Percentiles rank a stretch among this genome's conserved stretches.
Evolutionary conservation across 352 stramenopile species (phyloP).

Genomic region (Pythium brassicae): DNA sequence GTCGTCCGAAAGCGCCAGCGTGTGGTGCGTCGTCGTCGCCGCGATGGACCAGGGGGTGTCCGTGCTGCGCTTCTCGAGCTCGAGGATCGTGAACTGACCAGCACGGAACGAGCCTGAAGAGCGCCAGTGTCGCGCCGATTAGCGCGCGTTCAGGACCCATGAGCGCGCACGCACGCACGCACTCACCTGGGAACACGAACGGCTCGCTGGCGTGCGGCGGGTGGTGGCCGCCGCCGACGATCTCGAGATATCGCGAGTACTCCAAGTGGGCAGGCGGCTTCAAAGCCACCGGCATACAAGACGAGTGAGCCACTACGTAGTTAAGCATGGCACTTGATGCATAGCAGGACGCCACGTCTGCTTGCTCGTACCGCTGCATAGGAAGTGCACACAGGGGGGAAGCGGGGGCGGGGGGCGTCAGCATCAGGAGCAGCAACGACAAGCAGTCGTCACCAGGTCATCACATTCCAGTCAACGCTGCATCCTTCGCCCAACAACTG

Average conservation of each 20-base stretch:
- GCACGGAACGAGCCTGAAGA: conserved; percentile 49
- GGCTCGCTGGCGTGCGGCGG: conserved; percentile 33
- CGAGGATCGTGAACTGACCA: conserved; percentile 73
- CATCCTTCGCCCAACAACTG: background rate
- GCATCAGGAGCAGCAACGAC: no score
- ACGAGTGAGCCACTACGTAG: no score
- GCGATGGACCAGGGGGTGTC: conserved; percentile 51
- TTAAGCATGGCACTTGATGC: no score
- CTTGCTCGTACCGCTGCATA: no score
- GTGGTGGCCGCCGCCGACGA: conserved; percentile 54
- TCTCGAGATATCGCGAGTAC: conserved; percentile 33
- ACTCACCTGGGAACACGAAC: conserved; percentile 57
- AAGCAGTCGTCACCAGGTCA: no score
- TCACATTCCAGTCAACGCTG: no score
- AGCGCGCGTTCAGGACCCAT: no score
- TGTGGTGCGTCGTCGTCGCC: conserved; percentile 37
- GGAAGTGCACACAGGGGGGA: no score
- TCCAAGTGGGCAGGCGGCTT: no score
- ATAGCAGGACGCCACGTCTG: no score
- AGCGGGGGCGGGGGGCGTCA: no score
- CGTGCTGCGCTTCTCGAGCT: conserved; percentile 45
- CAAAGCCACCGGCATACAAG: background rate
- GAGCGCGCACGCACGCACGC: no score
- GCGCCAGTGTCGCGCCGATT: background rate
- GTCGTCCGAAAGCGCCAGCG: conserved; percentile 17